Evolutionary conservation across 1,284 basidiomycete species (phyloP), one percentile per base, ranked within the genome.

Genomic region (Cryptococcus amylolentus): DNA sequence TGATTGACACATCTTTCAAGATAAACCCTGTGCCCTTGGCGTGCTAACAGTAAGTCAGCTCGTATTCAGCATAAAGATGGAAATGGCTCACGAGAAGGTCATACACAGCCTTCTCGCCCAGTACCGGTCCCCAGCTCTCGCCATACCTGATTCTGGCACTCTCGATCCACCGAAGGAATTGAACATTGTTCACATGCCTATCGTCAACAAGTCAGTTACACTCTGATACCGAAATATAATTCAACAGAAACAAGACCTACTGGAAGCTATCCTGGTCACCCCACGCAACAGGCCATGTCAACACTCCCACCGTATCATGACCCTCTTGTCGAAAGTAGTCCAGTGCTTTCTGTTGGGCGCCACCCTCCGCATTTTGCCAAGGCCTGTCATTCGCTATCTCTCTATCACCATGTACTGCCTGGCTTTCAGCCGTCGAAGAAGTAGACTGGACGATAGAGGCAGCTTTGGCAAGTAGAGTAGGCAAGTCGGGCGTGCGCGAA

Each of bases 141-240:
- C 58, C 31, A 57, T 70, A 72, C 28, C 67, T 54, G 49, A 76
- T 66, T 37, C 74, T 62, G 27, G 72, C 68, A 5, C 66, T 63
- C 57, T 77, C 74, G 54, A 73, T 62, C 65, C 75, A 77, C 47
- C 69, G 61, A 18, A 71, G 63, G 55, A 67, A 72, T 26, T 61
- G 57, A 44, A 77, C 76, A 51, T 76, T 77, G 55, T 77, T 77
- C 37, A 72, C 69, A 55, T 77, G 76, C 56, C 73, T 76, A 47
- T 13, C 13, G 26, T 37, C 9, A n/a, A 28, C 13, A 13, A 14
- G 35, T 39, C 10, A 38, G 41, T 26, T 27, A 35, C 26, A 20
- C 12, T 14, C 26, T 20, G 10, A 23, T 9, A n/a, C 6, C 23
- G 10, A 23, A 28, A 13, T 27, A 27, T 13, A 2, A 38, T 16